Evolutionary conservation across 805 yeast genomes (phyloP), one percentile per base, ranked within the genome.

Genomic region (Saccharomycopsis sp.): DNA sequence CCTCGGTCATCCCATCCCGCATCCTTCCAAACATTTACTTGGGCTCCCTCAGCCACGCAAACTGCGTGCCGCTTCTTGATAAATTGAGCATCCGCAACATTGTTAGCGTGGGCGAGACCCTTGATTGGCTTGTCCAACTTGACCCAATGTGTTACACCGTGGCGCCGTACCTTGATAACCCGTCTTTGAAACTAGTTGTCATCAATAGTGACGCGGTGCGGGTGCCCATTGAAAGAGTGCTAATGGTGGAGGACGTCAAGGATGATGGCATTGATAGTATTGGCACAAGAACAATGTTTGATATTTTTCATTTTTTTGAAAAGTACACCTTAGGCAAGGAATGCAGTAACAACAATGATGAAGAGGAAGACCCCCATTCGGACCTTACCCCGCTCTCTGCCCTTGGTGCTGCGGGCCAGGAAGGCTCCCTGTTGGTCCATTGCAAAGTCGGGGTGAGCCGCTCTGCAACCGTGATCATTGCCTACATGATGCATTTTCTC

Each of bases 371-470:
- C n/a, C 27, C 27, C 27, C 9, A n/a, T 25, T 9, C 27, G 27
- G n/a, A 10, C n/a, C n/a, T n/a, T 9, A 25, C 27, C 9, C n/a
- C n/a, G n/a, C n/a, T n/a, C n/a, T n/a, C n/a, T n/a, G n/a, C n/a
- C n/a, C n/a, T n/a, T n/a, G n/a, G n/a, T n/a, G n/a, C n/a, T n/a
- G n/a, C n/a, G n/a, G 27, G n/a, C 33, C 15, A 10, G 2, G 15
- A 9, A 30, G 21, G 21, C 5, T 6, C 17, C 34, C 75, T 77
- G 2, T 64, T 89, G 46, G 88, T 89, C 8, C 97, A 89, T 58
- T 89, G 97, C 53, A 82, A 94, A 54, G 96, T 86, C 36, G 97
- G 97, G 0, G 97, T 89, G 3, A 84, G 95, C 0, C 65, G 97
- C 41, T 84, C 95, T 2, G 97, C 96, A 0, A 85, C 96, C 0